A percentile compares a stretch with the other conserved stretches of the same genome.
These are phyloP conservation scores for Pterulicium gracile DNA, from an alignment of 1,284 basidiomycete species.

Conservation along the genomic window DNA sequence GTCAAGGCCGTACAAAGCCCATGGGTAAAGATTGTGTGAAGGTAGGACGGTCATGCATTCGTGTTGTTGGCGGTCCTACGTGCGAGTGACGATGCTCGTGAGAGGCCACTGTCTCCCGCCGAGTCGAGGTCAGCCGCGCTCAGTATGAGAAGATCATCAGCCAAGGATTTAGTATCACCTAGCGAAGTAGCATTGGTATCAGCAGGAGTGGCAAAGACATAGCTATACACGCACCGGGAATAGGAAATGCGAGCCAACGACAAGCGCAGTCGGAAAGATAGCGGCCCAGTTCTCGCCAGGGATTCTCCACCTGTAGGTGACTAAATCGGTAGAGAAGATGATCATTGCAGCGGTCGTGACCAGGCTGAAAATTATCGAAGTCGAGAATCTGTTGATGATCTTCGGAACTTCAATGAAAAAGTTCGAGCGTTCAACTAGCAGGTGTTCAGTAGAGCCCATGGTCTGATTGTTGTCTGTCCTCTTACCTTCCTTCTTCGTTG, in stretches of 20 bases:
- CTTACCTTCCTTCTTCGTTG: conserved; percentile 55
- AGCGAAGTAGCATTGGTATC: too few relatives aligned
- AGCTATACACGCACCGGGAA: conserved; percentile 43
- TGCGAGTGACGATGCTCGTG: too few relatives aligned
- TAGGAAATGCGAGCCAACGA: conserved; percentile 52
- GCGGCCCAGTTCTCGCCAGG: conserved; percentile 53
- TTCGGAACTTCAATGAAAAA: conserved; percentile 83
- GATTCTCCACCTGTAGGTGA: conserved; percentile 56
- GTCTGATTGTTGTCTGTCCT: neutral
- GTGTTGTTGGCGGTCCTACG: too few relatives aligned
- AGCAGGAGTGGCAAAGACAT: conserved; percentile 8
- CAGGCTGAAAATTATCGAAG: conserved; percentile 46
- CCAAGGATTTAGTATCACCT: conserved; percentile 66
- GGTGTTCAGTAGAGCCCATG: neutral
- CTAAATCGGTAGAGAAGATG: conserved; percentile 27
- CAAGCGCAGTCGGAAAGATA: conserved; percentile 57
- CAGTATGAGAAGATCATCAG: conserved; percentile 47
- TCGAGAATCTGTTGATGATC: conserved; percentile 66
- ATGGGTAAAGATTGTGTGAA: too few relatives aligned
- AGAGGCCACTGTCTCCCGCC: too few relatives aligned
- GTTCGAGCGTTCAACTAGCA: conserved; percentile 61
- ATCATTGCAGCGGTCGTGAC: conserved; percentile 39
- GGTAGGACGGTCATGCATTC: too few relatives aligned
- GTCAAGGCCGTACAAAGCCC: neutral
- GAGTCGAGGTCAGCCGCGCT: conserved; percentile 2